Evolutionary conservation across 2,329 filamentous ascomycete genomes (phyloP).

Genomic region (Talaromyces amestolkiae): DNA sequence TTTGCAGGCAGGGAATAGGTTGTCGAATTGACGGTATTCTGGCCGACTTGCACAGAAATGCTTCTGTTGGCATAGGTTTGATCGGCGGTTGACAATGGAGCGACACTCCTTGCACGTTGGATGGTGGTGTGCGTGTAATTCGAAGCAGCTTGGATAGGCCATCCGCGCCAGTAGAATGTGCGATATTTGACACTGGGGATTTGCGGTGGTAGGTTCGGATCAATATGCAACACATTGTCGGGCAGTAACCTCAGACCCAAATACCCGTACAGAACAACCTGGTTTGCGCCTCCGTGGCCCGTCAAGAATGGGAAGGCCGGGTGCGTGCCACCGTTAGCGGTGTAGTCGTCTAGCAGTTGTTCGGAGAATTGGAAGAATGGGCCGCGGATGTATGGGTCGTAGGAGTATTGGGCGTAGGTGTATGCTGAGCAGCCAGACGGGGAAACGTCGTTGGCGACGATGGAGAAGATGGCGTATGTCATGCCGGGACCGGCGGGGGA

Average conservation of each 20-base stretch:
- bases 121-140: constrained; percentile 66
- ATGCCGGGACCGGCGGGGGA: constrained; percentile 67
- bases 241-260: constrained; percentile 62
- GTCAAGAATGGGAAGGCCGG: constrained; percentile 71
- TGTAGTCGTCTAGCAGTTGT: constrained; percentile 61
- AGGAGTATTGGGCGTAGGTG: constrained; percentile 64
- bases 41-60: constrained; percentile 60
- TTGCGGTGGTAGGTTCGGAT: constrained; percentile 65
- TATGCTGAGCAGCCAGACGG: constrained; percentile 66
- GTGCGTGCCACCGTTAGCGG: constrained; percentile 63
- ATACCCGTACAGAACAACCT: constrained; percentile 66
- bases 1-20: constrained; percentile 49
- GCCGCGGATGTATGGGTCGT: constrained; percentile 61
- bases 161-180: constrained; percentile 65
- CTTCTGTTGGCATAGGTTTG: constrained; percentile 50
- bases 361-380: constrained; percentile 72
- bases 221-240: constrained; percentile 58
- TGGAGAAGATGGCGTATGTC: constrained; percentile 69
- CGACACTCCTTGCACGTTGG: constrained; percentile 48
- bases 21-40: constrained; percentile 38
- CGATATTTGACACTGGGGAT: constrained; percentile 60
- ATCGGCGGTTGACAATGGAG: constrained; percentile 53
- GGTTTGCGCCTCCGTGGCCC: constrained; percentile 66
- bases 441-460: constrained; percentile 64
- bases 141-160: constrained; percentile 59